Evolutionary conservation across 2,329 filamentous ascomycete genomes (phyloP), one percentile per base, ranked within the genome.

Genomic region (Hysterium pulicare): DNA sequence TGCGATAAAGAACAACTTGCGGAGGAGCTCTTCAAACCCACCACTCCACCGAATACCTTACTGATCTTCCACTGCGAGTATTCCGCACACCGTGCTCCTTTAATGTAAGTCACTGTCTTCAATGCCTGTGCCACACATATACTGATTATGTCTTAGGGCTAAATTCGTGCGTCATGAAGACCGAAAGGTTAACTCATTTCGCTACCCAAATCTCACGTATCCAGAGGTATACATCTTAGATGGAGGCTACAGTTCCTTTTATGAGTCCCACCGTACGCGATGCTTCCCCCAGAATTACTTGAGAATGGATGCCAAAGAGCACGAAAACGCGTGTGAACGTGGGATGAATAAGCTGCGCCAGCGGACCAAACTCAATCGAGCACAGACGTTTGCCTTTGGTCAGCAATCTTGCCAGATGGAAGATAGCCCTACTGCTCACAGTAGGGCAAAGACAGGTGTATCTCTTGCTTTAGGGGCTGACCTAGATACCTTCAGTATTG

Each of bases 61-160:
- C 71, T 98, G 48, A 83, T 98, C 53, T 88, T 98, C 58, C 93
- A 98, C 72, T 98, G 93, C 79, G 93, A 98, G 71, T 98, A 97
- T 71, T 97, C 93, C 24, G 91, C 89, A 30, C 91, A 97, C 66
- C 87, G 93, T 49, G 93, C 93, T 34, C 93, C 93, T 35, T 84
- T 95, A 50, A 97, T 97, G 86, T 77, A 67, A 64, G 72, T 58
- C 33, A 5, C 6, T 17, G 20, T 20, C 22, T 22, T 7, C 28
- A 10, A 8, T 8, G 6, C 17, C 5, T 11, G 20, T 16, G 6
- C n/a, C 21, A 17, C 22, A 23, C 35, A 15, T 34, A 22, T 24
- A 40, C 57, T 66, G 46, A 67, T 41, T 38, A 20, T 33, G 5
- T 15, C 2, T 15, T 44, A 77, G 74, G 73, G 93, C 93, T 38